Evolutionary conservation across 164 flowering plant species (phyloP), one percentile per base, ranked within the genome.

Genomic region (Vitis cinerea): DNA sequence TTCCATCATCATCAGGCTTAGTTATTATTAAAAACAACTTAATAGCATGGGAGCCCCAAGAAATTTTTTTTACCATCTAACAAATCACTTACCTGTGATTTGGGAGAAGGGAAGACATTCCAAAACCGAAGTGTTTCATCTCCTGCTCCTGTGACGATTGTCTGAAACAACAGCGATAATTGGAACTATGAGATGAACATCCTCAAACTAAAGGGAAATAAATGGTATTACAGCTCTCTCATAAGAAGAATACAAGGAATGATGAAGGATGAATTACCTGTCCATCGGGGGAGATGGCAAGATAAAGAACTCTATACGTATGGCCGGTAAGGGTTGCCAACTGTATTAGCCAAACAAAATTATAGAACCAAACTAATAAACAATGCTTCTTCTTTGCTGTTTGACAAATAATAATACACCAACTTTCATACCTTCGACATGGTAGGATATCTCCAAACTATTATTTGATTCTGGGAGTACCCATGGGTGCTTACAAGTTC

Each of bases 401-500:
- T 37, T 37, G 44, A 37, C 5, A 23, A 49, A 50, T 9, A n/a
- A 23, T 9, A 54, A 15, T 8, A 7, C 30, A 10, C 31, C 10
- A 44, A 50, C 12, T 37, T 50, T 1, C 2, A 4, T 82, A 91
- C 97, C 98, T 93, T 95, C 60, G 99, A 87, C 99, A 95, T 91
- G 48, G 89, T 72, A 9, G 99, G 98, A 74, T 93, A 93, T 82
- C 84, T 88, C 98, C 98, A 95, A 17, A 95, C 97, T 54, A 91
- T 86, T 59, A 95, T 93, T 75, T 95, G 98, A 78, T 95, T 95
- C 68, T 95, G 98, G 53, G 98, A 95, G 82, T 89, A 91, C 17
- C 99, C 99, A 77, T 95, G 99, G 19, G 99, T 95, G 87, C 98
- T 95, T 71, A 93, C 98, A 57, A 95, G 92, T 80, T 95, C 97